Evolutionary conservation across 129 eudicot species (phyloP), one percentile per base, ranked within the genome.

Genomic region (Lactuca saligna): DNA sequence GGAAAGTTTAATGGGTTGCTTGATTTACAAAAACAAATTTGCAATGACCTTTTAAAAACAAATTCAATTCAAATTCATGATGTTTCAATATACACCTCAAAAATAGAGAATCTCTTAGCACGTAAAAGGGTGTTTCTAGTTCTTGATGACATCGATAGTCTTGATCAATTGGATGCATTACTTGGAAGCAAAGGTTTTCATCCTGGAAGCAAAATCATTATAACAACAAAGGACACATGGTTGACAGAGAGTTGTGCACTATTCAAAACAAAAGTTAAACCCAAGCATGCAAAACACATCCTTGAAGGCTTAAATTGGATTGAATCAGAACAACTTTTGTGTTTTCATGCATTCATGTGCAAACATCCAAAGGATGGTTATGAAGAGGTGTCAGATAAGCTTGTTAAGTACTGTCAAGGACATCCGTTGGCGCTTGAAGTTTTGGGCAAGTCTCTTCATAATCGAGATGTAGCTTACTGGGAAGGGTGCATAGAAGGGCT

Each of bases 141-240:
- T 55, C 64, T 80, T 10, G 81, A 80, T 69, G 70, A 80, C 39
- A 60, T 75, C 3, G 72, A 60, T 41, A 17, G 57, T 41, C 8
- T 13, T 1, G 60, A 57, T 11, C 75, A 80, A 37, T 3, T 80
- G 34, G 25, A 80, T 17, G 59, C 42, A 7, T 25, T 80, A 3
- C 66, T 70, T 70, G 81, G 79, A 32, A 33, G 61, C 4, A 37
- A 42, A 54, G 68, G 66, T 8, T 71, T 71, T 48, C 13, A 38
- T 20, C 72, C 54, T 0, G 85, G 81, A 42, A 76, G 85, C 64
- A 81, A 76, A 66, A 71, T 81, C 11, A 81, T 81, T 44, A 61
- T 76, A 15, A 81, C 81, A 0, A 75, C 81, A 29, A 61, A 37
- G 50, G 33, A 71, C 5, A 44, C 11, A 31, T 44, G 37, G 0